Evolutionary conservation across 176 grass and related monocot genomes (phyloP), one percentile per base, ranked within the genome.

Genomic region (Miscanthus lutarioriparius): DNA sequence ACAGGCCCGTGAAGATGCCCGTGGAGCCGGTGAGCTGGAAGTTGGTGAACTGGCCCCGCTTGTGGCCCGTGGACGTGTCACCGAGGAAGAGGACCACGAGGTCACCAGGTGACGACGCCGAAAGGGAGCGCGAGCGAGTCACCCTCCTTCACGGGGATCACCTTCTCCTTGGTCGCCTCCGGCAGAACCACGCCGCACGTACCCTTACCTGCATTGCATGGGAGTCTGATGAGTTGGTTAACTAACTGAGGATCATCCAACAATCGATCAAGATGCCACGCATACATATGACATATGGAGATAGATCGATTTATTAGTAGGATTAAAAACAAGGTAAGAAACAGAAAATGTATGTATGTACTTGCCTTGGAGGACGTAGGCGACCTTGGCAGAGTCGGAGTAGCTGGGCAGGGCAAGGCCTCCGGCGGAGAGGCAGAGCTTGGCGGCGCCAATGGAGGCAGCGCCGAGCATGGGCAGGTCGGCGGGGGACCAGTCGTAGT

Each of bases 301-400:
- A 41, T 41, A 41, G 40, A 10, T 10, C 11, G 10, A 36, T 36
- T 6, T 36, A 36, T 36, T 36, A 36, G 5, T 36, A 36, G 35
- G 35, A 36, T 36, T 36, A 36, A 5, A 36, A 36, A 36, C 10
- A 41, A n/a, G n/a, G n/a, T n/a, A n/a, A 40, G 39, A 40, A 40
- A 40, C 39, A 39, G 8, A 41, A 1, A 41, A 2, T n/a, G n/a
- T 43, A 43, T 43, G 11, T 44, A 44, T 13, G 43, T 13, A 13
- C 44, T 47, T 89, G 95, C 91, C 93, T 79, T 90, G 87, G 77
- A 98, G 93, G 4, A 95, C 91, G 76, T 98, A 95, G 28, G 93
- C 93, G 28, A 98, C 93, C 74, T 98, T 98, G 58, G 91, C 89
- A 74, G 93, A 98, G 87, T 98, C 93, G 25, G 92, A 95, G 83